A percentile compares a stretch with the other conserved stretches of the same genome.
Evolutionary conservation across 768 basidiomycete species (phyloP).

Genomic region (Strobilomyces echinocephalus): DNA sequence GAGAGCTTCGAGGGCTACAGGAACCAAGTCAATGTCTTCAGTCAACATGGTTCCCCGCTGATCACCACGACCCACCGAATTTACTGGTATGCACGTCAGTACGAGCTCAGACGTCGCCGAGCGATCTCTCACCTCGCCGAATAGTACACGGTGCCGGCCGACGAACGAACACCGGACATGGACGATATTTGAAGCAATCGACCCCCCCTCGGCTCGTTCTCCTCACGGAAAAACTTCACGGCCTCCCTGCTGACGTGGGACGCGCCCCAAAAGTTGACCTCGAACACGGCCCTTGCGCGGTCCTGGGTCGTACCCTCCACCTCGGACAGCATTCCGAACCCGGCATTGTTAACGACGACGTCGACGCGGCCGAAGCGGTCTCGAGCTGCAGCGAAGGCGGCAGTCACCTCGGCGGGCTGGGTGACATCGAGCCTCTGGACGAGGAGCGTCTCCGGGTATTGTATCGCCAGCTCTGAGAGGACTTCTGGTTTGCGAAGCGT

Average conservation of each 20-base stretch:
- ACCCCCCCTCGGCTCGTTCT: conserved; percentile 32
- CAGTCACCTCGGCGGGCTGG: background rate
- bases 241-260: conserved; percentile 36
- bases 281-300: conserved; percentile 34
- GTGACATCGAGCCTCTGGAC: conserved; percentile 37
- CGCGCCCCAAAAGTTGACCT: conserved; percentile 44
- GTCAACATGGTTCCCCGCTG: background rate
- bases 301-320: conserved; percentile 32
- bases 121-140: conserved; percentile 15
- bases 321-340: background rate
- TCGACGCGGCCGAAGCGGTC: conserved; percentile 26
- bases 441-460: conserved; percentile 31
- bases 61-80: conserved; percentile 5
- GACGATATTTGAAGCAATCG: conserved; percentile 32
- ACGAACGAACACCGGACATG: conserved; percentile 20
- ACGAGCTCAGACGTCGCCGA: background rate
- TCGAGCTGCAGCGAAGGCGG: background rate
- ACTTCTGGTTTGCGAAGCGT: conserved; percentile 37
- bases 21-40: background rate
- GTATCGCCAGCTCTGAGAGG: conserved; percentile 22
- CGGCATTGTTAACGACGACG: conserved; percentile 1
- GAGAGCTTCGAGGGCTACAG: conserved; percentile 12
- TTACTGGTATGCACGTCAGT: conserved; percentile 9
- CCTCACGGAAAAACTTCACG: conserved; percentile 20
- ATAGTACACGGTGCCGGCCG: conserved; percentile 9